Percentiles rank a stretch among this genome's conserved stretches.
Evolutionary conservation across 352 stramenopile species (phyloP).

Genomic region (Globisporangium okanoganense): DNA sequence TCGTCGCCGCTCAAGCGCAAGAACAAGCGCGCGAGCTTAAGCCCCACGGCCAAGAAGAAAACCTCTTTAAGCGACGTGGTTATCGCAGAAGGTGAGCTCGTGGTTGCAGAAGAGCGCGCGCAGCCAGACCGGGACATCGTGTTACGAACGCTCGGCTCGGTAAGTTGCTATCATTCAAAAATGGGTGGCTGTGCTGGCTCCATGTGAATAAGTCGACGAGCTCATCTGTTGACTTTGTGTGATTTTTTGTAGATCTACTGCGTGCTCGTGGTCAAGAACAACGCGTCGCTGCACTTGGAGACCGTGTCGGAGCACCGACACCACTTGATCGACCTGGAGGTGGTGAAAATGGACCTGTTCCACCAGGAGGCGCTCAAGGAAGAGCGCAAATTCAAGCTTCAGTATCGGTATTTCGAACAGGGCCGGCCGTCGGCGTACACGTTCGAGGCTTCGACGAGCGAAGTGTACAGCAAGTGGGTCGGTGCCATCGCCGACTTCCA

Average conservation of each 20-base stretch:
- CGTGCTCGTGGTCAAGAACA: constrained; percentile 32
- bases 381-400: constrained; percentile 40
- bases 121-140: constrained; percentile 9
- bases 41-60: constrained; percentile 16
- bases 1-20: constrained; percentile 26
- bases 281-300: constrained; percentile 30
- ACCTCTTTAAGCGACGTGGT: constrained; percentile 28
- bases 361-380: constrained; percentile 24
- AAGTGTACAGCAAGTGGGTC: constrained; percentile 32
- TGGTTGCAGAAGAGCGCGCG: constrained; percentile 43
- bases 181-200: not conserved
- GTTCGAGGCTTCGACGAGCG: constrained; percentile 28
- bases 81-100: constrained; percentile 43
- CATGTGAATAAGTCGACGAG: not conserved
- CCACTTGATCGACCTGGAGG: constrained; percentile 28
- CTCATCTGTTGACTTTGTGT: not conserved
- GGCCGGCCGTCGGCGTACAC: constrained; percentile 21
- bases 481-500: constrained; percentile 26
- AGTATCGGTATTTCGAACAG: constrained; percentile 3
- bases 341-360: constrained; percentile 35
- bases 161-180: constrained; percentile 14
- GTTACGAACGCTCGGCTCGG: constrained; percentile 42
- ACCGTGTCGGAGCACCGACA: constrained; percentile 33
- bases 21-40: constrained; percentile 38
- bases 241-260: constrained; percentile 34